A percentile compares a stretch with the other conserved stretches of the same genome.
Evolutionary conservation across 2,329 filamentous ascomycete genomes (phyloP).

Genomic region (Ceratocystis papillata): DNA sequence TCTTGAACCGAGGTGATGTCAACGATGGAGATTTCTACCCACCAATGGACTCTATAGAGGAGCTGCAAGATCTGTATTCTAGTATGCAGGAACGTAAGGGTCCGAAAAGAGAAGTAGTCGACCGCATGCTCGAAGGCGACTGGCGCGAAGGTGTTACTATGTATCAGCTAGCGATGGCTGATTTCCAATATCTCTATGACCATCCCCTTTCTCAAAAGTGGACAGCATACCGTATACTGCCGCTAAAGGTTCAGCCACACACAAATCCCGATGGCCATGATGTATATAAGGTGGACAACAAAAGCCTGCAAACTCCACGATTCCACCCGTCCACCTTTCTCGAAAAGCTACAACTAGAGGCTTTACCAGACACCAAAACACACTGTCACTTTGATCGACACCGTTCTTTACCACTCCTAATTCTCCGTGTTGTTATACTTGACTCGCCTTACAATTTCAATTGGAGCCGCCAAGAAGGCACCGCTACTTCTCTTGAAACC

Average conservation of each 20-base stretch:
- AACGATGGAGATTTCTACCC: slow-evolving; percentile 56
- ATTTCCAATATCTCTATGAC: slow-evolving; percentile 55
- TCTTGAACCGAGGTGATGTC: slow-evolving; percentile 40
- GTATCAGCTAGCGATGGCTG: slow-evolving; percentile 59
- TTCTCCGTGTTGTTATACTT: slow-evolving; percentile 68
- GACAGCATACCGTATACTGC: slow-evolving; percentile 50
- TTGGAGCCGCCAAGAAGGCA: slow-evolving; percentile 23
- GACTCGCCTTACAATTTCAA: slow-evolving; percentile 58
- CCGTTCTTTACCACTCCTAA: slow-evolving; percentile 53
- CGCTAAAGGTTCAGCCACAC: slow-evolving; percentile 35
- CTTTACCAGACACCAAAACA: slow-evolving; percentile 68
- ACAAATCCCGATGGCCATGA: slow-evolving; percentile 28
- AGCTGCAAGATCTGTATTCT: slow-evolving; percentile 54
- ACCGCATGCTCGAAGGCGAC: slow-evolving; percentile 55
- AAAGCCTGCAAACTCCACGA: slow-evolving; percentile 48
- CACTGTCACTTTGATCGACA: slow-evolving; percentile 74
- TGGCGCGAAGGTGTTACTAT: slow-evolving; percentile 55
- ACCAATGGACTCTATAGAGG: slow-evolving; percentile 52
- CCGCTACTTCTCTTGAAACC: slow-evolving; percentile 28
- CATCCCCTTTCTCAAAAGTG: slow-evolving; percentile 54
- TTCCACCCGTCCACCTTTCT: slow-evolving; percentile 76
- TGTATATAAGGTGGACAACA: slow-evolving; percentile 32
- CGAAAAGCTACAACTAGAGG: slow-evolving; percentile 60
- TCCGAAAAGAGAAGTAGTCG: slow-evolving; percentile 52
- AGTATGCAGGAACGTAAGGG: slow-evolving; percentile 50